Conservation (phyloP, 495 filamentous ascomycete genomes). For the Penicillium ochrochloron region DNA sequence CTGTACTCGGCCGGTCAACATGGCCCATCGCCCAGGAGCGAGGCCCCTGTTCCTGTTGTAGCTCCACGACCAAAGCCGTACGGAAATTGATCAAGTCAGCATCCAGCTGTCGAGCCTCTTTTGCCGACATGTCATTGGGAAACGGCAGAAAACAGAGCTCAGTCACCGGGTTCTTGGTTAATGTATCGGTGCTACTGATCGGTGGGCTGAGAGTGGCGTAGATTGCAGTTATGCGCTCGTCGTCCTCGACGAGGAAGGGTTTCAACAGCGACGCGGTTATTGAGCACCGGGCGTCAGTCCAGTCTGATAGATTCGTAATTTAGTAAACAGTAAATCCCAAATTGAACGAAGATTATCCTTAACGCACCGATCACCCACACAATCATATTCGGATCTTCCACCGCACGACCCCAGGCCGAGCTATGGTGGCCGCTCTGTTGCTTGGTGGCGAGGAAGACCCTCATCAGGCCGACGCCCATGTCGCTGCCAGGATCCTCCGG, state of each 20-base stretch:
- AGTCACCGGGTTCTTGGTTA: slow-evolving; percentile 46
- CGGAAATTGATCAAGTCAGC: slow-evolving; percentile 40
- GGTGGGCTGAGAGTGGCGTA: slow-evolving; percentile 43
- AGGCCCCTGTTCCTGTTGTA: slow-evolving; percentile 38
- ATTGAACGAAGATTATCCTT: background rate
- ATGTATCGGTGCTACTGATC: slow-evolving; percentile 33
- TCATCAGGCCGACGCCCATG: slow-evolving; percentile 37
- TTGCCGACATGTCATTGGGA: slow-evolving; percentile 30
- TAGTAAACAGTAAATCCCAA: background rate
- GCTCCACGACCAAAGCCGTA: slow-evolving; percentile 35
- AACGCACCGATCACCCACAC: slow-evolving; percentile 48
- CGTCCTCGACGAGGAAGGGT: slow-evolving; percentile 34
- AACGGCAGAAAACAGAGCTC: slow-evolving; percentile 44
- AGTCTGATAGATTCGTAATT: slow-evolving; percentile 32
- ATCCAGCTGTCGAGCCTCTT: slow-evolving; percentile 30
- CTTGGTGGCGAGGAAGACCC: slow-evolving; percentile 34
- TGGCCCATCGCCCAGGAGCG: slow-evolving; percentile 50
- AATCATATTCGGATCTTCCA: slow-evolving; percentile 42
- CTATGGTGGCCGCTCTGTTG: slow-evolving; percentile 43
- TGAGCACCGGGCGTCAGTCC: slow-evolving; percentile 42
- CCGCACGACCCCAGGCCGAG: slow-evolving; percentile 47
- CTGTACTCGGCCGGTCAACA: slow-evolving; percentile 46
- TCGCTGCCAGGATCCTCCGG: slow-evolving; percentile 45
- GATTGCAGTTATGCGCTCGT: slow-evolving; percentile 27
- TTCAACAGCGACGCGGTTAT: slow-evolving; percentile 23